Evolutionary conservation across 345 rosid genomes (phyloP), one percentile per base, ranked within the genome.

Genomic region (Eucalyptus tenuipes): DNA sequence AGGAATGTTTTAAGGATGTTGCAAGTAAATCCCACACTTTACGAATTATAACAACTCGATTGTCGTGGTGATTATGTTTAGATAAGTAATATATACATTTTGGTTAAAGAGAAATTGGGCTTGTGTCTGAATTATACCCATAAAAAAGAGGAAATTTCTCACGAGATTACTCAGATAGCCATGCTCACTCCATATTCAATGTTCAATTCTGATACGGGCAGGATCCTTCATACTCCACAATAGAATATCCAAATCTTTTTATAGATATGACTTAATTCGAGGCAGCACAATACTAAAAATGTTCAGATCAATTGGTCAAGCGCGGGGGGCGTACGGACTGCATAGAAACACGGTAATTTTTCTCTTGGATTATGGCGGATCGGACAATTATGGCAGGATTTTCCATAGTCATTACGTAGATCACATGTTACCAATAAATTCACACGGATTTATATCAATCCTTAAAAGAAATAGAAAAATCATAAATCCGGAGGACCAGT

Each of bases 261-360:
- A 40, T 14, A n/a, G 10, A 13, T 64, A 64, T 0, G 2, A 37
- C 8, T 20, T 12, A 40, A 75, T 40, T 75, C 1, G 8, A 40
- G 42, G 29, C 0, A 18, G 3, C 29, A 0, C 9, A 2, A 3
- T 40, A 1, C 47, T 40, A 40, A 40, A 75, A 75, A 75, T 20
- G 8, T 75, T 40, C 1, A 37, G 42, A 75, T 75, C 0, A 15
- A 75, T 75, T 20, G 15, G 42, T 20, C 24, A 37, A 37, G 27
- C 15, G 8, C 42, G 45, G 4, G 45, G 40, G 33, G 75, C 53
- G 53, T 52, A 37, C 12, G 27, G 27, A 37, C 47, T 10, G 12
- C 82, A 75, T 20, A 6, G 82, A 75, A 75, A 20, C 7, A 20
- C 44, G 0, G 13, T 40, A 75, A 37, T 3, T 40, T 75, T 37